Evolutionary conservation across 139 green algal genomes (phyloP).

Genomic region (Haematococcus sp.): DNA sequence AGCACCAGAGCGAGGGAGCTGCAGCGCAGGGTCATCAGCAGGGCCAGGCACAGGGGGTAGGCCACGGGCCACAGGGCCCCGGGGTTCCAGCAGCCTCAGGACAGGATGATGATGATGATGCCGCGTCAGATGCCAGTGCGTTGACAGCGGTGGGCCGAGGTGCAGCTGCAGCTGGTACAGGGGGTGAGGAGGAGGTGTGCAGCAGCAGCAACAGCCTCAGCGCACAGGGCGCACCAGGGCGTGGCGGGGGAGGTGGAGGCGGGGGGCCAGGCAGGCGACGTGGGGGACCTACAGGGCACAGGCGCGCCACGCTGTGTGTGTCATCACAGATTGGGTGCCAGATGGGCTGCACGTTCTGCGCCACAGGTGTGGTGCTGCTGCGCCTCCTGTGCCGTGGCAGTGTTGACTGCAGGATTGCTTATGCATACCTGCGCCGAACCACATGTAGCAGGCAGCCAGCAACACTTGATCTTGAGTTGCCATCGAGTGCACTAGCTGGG

Average conservation of each 20-base stretch:
- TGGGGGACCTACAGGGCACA: slow-evolving; percentile 25
- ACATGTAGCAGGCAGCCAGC: no score
- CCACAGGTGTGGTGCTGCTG: slow-evolving; percentile 67
- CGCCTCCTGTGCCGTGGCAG: neutral
- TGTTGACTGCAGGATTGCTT: no score
- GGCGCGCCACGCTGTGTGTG: slow-evolving; percentile 81
- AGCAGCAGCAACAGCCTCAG: slow-evolving; percentile 10
- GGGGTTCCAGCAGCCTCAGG: neutral
- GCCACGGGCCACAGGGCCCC: no score
- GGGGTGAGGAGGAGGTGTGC: neutral
- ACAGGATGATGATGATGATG: neutral
- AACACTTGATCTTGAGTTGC: no score
- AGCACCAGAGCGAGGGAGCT: no score
- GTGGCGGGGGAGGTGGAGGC: neutral
- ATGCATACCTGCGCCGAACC: no score
- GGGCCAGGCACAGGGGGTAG: no score
- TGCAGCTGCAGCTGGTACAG: slow-evolving; percentile 4
- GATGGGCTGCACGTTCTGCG: slow-evolving; percentile 98
- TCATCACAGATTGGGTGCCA: slow-evolving; percentile 87
- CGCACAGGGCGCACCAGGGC: neutral
- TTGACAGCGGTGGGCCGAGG: neutral
- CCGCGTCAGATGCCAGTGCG: neutral
- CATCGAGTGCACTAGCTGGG: no score
- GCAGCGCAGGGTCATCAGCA: no score
- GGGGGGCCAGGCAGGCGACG: neutral